Conservation (phyloP, 1,284 basidiomycete genomes). For the Lignosus rhinocerotis region DNA sequence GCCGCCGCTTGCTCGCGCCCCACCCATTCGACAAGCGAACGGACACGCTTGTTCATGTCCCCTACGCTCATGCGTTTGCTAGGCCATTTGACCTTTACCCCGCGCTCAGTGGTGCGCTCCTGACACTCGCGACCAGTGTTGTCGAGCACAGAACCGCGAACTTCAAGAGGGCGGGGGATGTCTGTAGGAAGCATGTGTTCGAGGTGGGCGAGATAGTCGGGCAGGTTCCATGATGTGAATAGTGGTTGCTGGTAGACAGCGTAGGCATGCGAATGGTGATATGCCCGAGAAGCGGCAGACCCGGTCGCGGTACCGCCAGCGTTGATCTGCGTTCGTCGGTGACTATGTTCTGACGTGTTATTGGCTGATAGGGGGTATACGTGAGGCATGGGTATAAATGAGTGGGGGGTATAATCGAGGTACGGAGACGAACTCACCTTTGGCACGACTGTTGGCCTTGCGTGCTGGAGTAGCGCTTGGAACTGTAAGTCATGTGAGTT, state of each 20-base stretch:
- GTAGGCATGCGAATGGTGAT: conserved; percentile 75
- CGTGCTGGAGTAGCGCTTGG: conserved; percentile 29
- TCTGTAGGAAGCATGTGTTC: conserved; percentile 81
- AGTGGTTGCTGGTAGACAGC: conserved; percentile 74
- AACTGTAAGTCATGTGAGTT: conserved; percentile 42
- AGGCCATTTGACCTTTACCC: conserved; percentile 93
- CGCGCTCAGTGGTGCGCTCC: conserved; percentile 74
- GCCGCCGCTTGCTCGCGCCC: conserved; percentile 81
- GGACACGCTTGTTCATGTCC: conserved; percentile 96
- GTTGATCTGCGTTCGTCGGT: conserved; percentile 26
- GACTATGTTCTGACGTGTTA: conserved; percentile 28
- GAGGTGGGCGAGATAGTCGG: conserved; percentile 92
- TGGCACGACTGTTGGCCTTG: conserved; percentile 47
- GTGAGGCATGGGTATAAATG: conserved; percentile 35
- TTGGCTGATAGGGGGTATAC: conserved; percentile 31
- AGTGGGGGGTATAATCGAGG: conserved; percentile 37
- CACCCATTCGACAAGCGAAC: conserved; percentile 91
- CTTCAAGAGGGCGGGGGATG: conserved; percentile 74
- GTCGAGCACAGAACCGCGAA: conserved; percentile 49
- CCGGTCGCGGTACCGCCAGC: conserved; percentile 24
- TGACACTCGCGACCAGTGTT: conserved; percentile 41
- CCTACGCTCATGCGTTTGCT: conserved; percentile 91
- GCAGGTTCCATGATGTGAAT: conserved; percentile 85
- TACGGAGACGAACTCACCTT: conserved; percentile 44
- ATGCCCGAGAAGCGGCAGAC: conserved; percentile 45